phyloP scores from a whole-genome alignment of 1,284 basidiomycete species.

The Trichosporon asahii region DNA sequence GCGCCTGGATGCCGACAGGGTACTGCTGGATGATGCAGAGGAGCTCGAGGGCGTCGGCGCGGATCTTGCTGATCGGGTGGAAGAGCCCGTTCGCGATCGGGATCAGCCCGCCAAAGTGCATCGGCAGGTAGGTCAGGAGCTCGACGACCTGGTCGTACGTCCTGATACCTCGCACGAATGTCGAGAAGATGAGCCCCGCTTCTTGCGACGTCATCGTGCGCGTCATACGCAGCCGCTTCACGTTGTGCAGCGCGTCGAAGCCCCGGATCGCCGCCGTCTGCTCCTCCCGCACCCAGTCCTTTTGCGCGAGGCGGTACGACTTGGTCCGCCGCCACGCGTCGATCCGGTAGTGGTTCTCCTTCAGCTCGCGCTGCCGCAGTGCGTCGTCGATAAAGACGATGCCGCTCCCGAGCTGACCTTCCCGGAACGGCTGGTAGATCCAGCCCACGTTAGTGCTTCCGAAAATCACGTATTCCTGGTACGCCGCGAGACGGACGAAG shows the following conservation, averaged over 20 bases:
- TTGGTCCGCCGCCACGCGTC: slow-evolving; percentile 73
- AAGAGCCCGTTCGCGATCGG: slow-evolving; percentile 85
- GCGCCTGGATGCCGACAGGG: slow-evolving; percentile 76
- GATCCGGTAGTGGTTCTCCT: slow-evolving; percentile 66
- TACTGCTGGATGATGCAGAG: slow-evolving; percentile 72
- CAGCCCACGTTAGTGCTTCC: slow-evolving; percentile 66
- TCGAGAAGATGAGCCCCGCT: slow-evolving; percentile 69
- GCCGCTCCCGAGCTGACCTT: slow-evolving; percentile 63
- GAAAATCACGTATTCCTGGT: slow-evolving; percentile 70
- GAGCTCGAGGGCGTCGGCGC: slow-evolving; percentile 75
- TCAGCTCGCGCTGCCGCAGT: slow-evolving; percentile 61
- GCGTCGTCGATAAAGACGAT: slow-evolving; percentile 65
- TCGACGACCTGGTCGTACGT: slow-evolving; percentile 85
- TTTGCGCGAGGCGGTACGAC: slow-evolving; percentile 62
- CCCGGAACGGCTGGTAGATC: slow-evolving; percentile 45
- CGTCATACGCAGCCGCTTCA: slow-evolving; percentile 63
- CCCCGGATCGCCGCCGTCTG: slow-evolving; percentile 58
- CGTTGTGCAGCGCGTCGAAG: slow-evolving; percentile 70
- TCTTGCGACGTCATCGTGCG: slow-evolving; percentile 64
- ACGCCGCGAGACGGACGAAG: slow-evolving; percentile 70
- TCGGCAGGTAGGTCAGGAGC: slow-evolving; percentile 73
- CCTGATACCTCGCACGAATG: slow-evolving; percentile 65
- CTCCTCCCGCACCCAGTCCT: slow-evolving; percentile 58
- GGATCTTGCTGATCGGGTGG: slow-evolving; percentile 71
- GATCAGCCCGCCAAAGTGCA: slow-evolving; percentile 75